These are phyloP conservation scores for Coccomyxa sp. DNA, from an alignment of 139 green algal genomes.

Conservation along the genomic window DNA sequence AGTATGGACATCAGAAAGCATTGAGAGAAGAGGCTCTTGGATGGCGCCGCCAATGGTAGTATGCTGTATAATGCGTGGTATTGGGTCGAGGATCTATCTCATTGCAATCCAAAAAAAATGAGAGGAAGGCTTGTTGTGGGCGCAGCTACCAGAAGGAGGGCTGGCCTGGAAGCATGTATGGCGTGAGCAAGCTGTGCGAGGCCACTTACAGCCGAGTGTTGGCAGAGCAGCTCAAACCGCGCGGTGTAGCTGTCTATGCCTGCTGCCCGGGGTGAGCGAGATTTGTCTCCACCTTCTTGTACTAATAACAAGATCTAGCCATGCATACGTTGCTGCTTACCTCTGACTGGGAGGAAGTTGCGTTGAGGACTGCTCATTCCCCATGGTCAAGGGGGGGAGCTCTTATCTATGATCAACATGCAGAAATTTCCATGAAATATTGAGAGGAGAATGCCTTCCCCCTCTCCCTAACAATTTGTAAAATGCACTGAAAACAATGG, in stretches of 20 bases:
- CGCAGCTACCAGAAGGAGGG: background rate
- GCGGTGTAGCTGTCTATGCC: slow-evolving; percentile 36
- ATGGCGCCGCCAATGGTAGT: too few relatives aligned
- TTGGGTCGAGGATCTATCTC: too few relatives aligned
- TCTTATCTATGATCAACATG: background rate
- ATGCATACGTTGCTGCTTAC: background rate
- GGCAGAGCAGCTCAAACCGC: slow-evolving; percentile 34
- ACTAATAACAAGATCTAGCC: background rate
- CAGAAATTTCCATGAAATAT: background rate
- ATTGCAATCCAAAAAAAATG: too few relatives aligned
- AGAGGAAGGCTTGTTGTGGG: too few relatives aligned
- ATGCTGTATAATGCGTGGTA: too few relatives aligned
- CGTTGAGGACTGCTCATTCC: background rate
- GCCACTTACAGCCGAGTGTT: slow-evolving; percentile 49
- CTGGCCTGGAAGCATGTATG: slow-evolving; percentile 51
- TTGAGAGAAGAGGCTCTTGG: too few relatives aligned
- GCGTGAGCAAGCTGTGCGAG: slow-evolving; percentile 53
- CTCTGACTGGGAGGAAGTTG: background rate
- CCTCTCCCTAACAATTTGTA: background rate
- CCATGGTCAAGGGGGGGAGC: background rate
- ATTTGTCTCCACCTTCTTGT: background rate
- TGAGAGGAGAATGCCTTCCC: background rate
- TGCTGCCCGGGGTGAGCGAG: slow-evolving; percentile 45
- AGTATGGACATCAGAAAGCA: too few relatives aligned
- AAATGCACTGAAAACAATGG: background rate